These are phyloP conservation scores for Linnemannia elongata DNA, from an alignment of 192 early-diverging fungal genomes.

Conservation along the genomic window DNA sequence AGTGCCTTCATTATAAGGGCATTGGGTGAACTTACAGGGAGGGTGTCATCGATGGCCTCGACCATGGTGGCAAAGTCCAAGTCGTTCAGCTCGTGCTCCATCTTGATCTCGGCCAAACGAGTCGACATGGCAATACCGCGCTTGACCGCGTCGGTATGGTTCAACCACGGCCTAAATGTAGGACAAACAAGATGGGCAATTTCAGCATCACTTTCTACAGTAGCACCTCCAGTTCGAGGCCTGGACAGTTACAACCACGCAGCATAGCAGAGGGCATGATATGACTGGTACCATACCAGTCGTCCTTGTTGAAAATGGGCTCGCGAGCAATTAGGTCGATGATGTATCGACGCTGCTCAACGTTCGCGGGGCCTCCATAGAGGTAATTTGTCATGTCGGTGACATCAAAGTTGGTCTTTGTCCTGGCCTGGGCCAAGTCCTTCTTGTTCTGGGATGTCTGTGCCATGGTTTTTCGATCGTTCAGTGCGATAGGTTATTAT, in stretches of 20 bases:
- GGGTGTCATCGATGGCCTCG: constrained; percentile 43
- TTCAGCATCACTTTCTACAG: not conserved
- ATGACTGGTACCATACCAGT: constrained; percentile 28
- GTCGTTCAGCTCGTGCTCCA: constrained; percentile 52
- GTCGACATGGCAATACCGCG: constrained; percentile 55
- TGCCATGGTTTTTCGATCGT: constrained; percentile 3
- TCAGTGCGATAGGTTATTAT: not conserved
- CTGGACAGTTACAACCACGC: not conserved
- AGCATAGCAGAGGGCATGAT: not conserved
- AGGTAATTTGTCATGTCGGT: constrained; percentile 82
- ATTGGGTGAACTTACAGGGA: constrained; percentile 31
- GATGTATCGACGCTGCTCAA: constrained; percentile 48
- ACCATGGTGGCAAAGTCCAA: constrained; percentile 49
- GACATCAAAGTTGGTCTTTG: constrained; percentile 76
- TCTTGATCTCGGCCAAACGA: constrained; percentile 51
- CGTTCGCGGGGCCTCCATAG: constrained; percentile 68
- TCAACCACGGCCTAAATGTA: constrained; percentile 34
- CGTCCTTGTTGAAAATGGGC: constrained; percentile 49
- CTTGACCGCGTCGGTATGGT: constrained; percentile 55
- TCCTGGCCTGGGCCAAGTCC: constrained; percentile 76
- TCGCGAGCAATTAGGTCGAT: constrained; percentile 47
- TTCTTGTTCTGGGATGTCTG: constrained; percentile 33
- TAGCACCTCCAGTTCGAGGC: not conserved
- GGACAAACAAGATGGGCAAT: not conserved
- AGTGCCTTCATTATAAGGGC: not conserved